Conservation (phyloP, 768 basidiomycete species). For the Auriscalpium orientale region DNA sequence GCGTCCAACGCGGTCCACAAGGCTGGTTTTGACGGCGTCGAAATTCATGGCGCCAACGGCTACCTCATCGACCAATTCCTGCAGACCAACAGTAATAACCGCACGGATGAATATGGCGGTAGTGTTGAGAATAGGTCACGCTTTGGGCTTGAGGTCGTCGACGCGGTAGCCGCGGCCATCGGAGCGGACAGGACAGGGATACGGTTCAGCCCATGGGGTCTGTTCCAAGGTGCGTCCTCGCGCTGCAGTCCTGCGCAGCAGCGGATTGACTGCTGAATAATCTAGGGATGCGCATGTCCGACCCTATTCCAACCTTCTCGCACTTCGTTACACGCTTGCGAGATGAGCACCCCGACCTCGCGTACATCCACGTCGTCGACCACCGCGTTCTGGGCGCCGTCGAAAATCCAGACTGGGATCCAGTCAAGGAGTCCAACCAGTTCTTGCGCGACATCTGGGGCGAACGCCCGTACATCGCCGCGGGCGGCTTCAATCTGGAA, state of each 20-base stretch:
- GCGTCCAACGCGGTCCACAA: constrained; percentile 1
- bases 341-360: constrained; percentile 6
- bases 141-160: constrained; percentile 48
- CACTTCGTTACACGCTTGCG: constrained; percentile 20
- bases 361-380: constrained; percentile 26
- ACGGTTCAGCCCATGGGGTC: constrained; percentile 48
- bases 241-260: neutral
- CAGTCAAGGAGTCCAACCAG: constrained; percentile 10
- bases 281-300: constrained; percentile 15
- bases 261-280: neutral
- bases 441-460: constrained; percentile 20
- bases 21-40: constrained; percentile 60
- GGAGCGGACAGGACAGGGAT: constrained; percentile 49
- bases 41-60: constrained; percentile 31
- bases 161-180: constrained; percentile 42
- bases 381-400: constrained; percentile 2
- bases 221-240: constrained; percentile 23
- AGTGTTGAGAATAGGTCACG: constrained; percentile 50
- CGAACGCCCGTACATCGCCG: constrained; percentile 14
- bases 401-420: neutral
- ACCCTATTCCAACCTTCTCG: constrained; percentile 21
- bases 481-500: constrained; percentile 17
- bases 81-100: constrained; percentile 45
- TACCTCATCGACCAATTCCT: constrained; percentile 57
- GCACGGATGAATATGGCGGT: constrained; percentile 65